A percentile compares a stretch with the other conserved stretches of the same genome.
Conservation (phyloP, 1,284 basidiomycete genomes). For the Coniferiporia weirii region DNA sequence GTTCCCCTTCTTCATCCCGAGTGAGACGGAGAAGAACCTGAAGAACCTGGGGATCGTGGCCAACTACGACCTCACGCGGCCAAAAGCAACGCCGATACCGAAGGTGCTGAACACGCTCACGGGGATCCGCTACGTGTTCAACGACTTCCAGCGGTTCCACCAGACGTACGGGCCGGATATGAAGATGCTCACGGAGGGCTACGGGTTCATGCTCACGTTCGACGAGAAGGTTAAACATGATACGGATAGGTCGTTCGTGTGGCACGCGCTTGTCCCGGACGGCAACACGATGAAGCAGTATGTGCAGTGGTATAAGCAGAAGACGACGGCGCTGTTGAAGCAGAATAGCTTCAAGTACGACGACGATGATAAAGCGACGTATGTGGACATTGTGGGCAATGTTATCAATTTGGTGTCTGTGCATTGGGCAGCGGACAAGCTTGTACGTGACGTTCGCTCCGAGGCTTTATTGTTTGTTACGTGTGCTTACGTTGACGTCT, state of each 20-base stretch:
- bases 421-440: constrained; percentile 25
- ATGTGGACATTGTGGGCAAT: constrained; percentile 32
- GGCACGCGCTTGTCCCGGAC: constrained; percentile 20
- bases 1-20: constrained; percentile 53
- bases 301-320: constrained; percentile 18
- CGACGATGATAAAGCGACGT: constrained; percentile 18
- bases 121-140: constrained; percentile 39
- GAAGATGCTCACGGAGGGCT: constrained; percentile 24
- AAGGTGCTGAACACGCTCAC: constrained; percentile 39
- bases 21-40: constrained; percentile 38
- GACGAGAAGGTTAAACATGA: constrained; percentile 29
- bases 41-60: constrained; percentile 34
- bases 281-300: not conserved
- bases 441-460: constrained; percentile 19
- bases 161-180: constrained; percentile 28
- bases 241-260: constrained; percentile 21
- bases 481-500: too few species aligned
- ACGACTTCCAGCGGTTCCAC: constrained; percentile 35
- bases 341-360: constrained; percentile 19
- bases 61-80: constrained; percentile 41
- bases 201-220: constrained; percentile 30
- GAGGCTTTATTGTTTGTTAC: not conserved
- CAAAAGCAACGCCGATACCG: constrained; percentile 28
- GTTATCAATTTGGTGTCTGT: constrained; percentile 29
- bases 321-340: constrained; percentile 22